phyloP scores from a whole-genome alignment of 164 flowering plant species.

The Chloranthus sessilifolius region DNA sequence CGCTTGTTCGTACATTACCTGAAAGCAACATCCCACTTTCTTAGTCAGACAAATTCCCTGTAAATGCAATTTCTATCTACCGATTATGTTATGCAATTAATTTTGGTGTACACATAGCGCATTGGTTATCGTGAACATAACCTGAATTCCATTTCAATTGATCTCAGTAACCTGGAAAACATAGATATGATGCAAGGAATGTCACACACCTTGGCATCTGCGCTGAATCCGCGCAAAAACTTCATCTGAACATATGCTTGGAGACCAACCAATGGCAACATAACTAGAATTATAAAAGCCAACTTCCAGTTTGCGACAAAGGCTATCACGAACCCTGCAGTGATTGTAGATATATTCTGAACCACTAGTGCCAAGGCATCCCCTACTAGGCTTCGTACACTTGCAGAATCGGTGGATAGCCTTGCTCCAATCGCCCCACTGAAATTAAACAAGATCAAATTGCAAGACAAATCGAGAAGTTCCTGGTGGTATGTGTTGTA shows the following conservation, averaged over 20 bases:
- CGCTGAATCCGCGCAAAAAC: conserved; percentile 30
- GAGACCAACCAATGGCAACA: conserved; percentile 27
- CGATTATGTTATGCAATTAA: not conserved
- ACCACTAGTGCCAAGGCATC: conserved; percentile 34
- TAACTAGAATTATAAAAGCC: conserved; percentile 26
- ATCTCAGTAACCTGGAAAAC: not conserved
- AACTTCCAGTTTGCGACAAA: conserved; percentile 39
- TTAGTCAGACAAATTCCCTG: not conserved
- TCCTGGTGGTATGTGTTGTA: too few relatives aligned
- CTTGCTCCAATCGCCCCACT: conserved; percentile 50
- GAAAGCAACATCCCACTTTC: not conserved
- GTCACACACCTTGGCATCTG: conserved; percentile 35
- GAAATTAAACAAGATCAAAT: not conserved
- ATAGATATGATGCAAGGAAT: not conserved
- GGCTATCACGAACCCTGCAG: conserved; percentile 34
- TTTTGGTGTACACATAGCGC: not conserved
- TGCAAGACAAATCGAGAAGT: not conserved
- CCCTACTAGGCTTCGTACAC: conserved; percentile 33
- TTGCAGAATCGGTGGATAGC: conserved; percentile 27
- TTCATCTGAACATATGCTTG: conserved; percentile 33
- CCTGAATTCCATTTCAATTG: not conserved
- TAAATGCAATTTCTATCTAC: not conserved
- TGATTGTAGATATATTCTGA: conserved; percentile 32
- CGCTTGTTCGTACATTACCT: conserved; percentile 24
- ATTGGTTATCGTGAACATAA: not conserved